Evolutionary conservation across 1,284 basidiomycete genomes (phyloP), one percentile per base, ranked within the genome.

Genomic region (Hortiboletus rubellus): DNA sequence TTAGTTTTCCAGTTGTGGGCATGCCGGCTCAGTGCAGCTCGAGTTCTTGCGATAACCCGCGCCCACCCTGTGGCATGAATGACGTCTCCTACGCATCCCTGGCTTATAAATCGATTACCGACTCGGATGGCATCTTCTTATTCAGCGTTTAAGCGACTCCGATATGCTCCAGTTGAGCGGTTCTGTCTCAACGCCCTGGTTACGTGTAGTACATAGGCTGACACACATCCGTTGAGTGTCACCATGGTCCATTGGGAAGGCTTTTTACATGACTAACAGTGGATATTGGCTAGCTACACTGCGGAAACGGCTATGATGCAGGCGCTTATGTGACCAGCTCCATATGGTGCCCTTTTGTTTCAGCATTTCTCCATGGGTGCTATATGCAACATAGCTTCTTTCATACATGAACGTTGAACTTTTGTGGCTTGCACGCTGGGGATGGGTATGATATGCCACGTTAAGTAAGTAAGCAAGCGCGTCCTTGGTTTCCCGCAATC

Each of bases 1-100:
- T 68, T 58, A 54, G 60, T 56, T 43, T 56, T 47, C 53, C 50
- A n/a, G 47, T 57, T 40, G 30, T 51, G 47, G 47, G 18, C 46
- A 52, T 9, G 40, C 36, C 49, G n/a, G 47, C 48, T 36, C 38
- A 33, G 34, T 31, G 4, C 27, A 44, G 27, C 46, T 36, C 34
- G 18, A 40, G 15, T 50, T 60, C 50, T 37, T 41, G 58, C 42
- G 54, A 57, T 43, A 45, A 22, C 5, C 43, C n/a, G 15, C 14
- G 42, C 49, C 47, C 42, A 14, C 33, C 33, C 36, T 55, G 52
- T 57, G 55, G 50, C 44, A 58, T 34, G 47, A 51, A 38, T 46
- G 18, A 34, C 44, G 22, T 24, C 46, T 53, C 27, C 36, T 30
- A 24, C 44, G 22, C 42, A 37, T 38, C 46, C 31, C 43, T 18